A percentile compares a stretch with the other conserved stretches of the same genome.
Conservation (phyloP, 202 grass and related monocot genomes). For the Schoenoplectus tabernaemontani region DNA sequence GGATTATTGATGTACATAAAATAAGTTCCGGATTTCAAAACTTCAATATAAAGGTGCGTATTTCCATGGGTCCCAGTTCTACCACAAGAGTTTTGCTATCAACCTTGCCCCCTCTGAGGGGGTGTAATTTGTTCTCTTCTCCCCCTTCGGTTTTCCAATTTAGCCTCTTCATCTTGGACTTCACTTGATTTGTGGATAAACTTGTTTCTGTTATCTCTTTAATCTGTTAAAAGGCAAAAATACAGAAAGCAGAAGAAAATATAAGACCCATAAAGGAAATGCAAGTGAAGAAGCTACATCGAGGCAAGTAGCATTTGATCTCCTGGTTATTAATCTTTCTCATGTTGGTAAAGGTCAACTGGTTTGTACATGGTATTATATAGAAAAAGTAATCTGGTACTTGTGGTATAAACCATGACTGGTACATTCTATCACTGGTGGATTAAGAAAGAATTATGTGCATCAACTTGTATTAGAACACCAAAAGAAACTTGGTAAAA, state of each 20-base stretch:
- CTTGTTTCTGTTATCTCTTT: constrained; percentile 56
- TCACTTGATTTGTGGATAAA: constrained; percentile 78
- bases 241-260: background rate
- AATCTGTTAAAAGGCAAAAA: constrained; percentile 32
- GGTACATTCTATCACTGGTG: background rate
- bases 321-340: background rate
- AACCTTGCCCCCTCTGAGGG: constrained; percentile 45
- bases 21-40: constrained; percentile 31
- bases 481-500: background rate
- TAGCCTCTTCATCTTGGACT: constrained; percentile 59
- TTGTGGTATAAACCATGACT: background rate
- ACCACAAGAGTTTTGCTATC: constrained; percentile 41
- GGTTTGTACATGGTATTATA: background rate
- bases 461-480: background rate
- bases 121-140: constrained; percentile 20
- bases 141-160: constrained; percentile 42
- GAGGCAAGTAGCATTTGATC: background rate
- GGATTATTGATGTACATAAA: background rate
- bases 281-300: background rate
- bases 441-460: background rate
- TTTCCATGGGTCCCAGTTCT: constrained; percentile 80
- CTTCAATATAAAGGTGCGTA: constrained; percentile 69
- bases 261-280: background rate
- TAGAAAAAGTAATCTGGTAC: background rate
- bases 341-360: background rate